Evolutionary conservation across 2,329 filamentous ascomycete genomes (phyloP).

Genomic region (Claviceps sp.): DNA sequence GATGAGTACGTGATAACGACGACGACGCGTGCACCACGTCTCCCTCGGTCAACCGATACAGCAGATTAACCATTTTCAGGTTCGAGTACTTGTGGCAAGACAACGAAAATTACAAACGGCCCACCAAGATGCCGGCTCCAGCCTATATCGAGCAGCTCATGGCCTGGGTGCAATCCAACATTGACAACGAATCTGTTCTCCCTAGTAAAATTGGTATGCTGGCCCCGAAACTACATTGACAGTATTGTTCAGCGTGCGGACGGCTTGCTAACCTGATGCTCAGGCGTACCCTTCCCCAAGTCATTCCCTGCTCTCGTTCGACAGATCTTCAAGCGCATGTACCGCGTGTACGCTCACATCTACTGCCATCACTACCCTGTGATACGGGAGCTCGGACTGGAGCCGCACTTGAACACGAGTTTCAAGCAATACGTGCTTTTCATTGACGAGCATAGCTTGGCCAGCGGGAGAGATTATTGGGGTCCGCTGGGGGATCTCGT

Average conservation of each 20-base stretch:
- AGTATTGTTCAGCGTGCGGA: neutral
- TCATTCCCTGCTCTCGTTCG: constrained; percentile 77
- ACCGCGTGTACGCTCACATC: constrained; percentile 96
- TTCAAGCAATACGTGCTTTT: constrained; percentile 99
- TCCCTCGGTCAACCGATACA: neutral
- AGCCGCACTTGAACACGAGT: constrained; percentile 95
- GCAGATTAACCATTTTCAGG: constrained; percentile 26
- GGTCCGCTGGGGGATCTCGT: constrained; percentile 89
- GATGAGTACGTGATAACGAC: constrained; percentile 58
- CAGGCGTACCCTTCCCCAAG: constrained; percentile 87
- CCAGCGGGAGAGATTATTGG: constrained; percentile 94
- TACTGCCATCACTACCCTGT: constrained; percentile 99
- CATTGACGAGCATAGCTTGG: constrained; percentile 88
- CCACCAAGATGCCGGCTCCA: constrained; percentile 94
- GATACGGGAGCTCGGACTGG: constrained; percentile 83
- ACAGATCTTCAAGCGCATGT: constrained; percentile 98
- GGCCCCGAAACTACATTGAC: no score
- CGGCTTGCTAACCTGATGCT: neutral
- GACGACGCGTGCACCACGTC: neutral
- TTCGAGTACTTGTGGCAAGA: constrained; percentile 99
- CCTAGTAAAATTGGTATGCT: constrained; percentile 73
- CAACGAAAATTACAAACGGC: constrained; percentile 80
- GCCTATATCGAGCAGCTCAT: constrained; percentile 97
- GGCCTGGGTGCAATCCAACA: constrained; percentile 88
- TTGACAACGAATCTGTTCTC: constrained; percentile 90